A percentile compares a stretch with the other conserved stretches of the same genome.
phyloP scores from a whole-genome alignment of 352 stramenopile species.

The Elongisporangium senticosum region DNA sequence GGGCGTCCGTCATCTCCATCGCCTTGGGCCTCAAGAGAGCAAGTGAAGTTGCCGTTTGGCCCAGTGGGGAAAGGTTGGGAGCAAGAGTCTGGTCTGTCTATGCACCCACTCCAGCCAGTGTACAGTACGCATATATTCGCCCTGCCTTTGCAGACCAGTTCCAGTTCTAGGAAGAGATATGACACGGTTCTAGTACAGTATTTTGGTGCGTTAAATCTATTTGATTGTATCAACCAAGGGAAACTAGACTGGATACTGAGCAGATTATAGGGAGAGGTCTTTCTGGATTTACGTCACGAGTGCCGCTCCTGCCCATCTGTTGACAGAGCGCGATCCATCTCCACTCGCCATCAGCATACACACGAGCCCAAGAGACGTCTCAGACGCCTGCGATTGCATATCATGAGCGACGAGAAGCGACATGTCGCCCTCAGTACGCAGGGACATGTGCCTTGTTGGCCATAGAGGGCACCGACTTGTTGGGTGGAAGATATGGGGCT shows the following conservation, averaged over 20 bases:
- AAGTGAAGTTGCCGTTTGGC: not conserved
- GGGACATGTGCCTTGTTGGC: too few relatives aligned
- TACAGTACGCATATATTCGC: not conserved
- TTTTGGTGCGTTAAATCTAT: not conserved
- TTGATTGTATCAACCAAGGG: not conserved
- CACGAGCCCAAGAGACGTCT: not conserved
- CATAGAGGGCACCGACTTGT: not conserved
- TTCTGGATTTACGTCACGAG: not conserved
- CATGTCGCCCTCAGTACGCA: not conserved
- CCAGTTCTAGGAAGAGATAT: not conserved
- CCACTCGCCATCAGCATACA: not conserved
- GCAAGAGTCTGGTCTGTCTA: not conserved
- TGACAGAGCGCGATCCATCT: not conserved
- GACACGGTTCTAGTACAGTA: not conserved
- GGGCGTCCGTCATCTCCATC: not conserved
- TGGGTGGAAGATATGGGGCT: not conserved
- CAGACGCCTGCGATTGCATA: not conserved
- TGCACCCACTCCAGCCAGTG: not conserved
- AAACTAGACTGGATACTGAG: not conserved
- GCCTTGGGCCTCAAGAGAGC: not conserved
- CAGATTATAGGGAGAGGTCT: not conserved
- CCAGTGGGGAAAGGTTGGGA: not conserved
- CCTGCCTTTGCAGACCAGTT: not conserved
- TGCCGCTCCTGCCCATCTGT: not conserved
- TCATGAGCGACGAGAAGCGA: not conserved